Conservation (phyloP, 768 basidiomycete species). For the Crucibulum laeve region DNA sequence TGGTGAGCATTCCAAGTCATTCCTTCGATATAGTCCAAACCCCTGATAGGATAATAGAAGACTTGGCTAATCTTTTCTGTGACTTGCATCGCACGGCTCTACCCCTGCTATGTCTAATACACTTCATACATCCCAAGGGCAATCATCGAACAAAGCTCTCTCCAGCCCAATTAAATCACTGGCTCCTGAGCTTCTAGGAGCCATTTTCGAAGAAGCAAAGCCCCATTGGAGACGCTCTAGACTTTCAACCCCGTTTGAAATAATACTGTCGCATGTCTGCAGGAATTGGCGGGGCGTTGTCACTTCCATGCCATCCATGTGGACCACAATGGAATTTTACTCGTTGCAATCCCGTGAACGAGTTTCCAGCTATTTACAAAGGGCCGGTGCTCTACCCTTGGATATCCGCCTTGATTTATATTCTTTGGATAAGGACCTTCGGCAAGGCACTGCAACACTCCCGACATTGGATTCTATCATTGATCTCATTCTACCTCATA, state of each 20-base stretch:
- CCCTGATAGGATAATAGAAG: no score
- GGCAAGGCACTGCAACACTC: conserved; percentile 1
- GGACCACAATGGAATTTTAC: conserved; percentile 31
- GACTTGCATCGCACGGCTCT: no score
- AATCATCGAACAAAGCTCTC: no score
- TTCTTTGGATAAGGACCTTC: conserved; percentile 14
- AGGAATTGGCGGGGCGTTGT: conserved; percentile 33
- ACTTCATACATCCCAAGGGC: no score
- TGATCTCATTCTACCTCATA: conserved; percentile 13
- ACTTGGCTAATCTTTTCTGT: no score
- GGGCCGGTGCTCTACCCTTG: conserved; percentile 23
- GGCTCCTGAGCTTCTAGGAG: conserved; percentile 25
- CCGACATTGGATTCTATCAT: conserved; percentile 8
- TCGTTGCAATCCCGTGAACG: conserved; percentile 18
- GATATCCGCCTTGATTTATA: conserved; percentile 27
- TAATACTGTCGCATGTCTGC: conserved; percentile 39
- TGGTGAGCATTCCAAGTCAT: no score
- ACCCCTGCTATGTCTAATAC: no score
- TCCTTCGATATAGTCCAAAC: no score
- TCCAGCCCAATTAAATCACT: no score
- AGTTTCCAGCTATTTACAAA: conserved; percentile 20
- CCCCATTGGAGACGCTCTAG: conserved; percentile 14
- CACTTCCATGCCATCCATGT: conserved; percentile 29
- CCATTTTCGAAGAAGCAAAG: conserved; percentile 19
- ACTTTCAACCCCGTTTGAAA: conserved; percentile 25